A percentile compares a stretch with the other conserved stretches of the same genome.
phyloP scores from a whole-genome alignment of 2,329 filamentous ascomycete species.

The Alternaria arborescens region DNA sequence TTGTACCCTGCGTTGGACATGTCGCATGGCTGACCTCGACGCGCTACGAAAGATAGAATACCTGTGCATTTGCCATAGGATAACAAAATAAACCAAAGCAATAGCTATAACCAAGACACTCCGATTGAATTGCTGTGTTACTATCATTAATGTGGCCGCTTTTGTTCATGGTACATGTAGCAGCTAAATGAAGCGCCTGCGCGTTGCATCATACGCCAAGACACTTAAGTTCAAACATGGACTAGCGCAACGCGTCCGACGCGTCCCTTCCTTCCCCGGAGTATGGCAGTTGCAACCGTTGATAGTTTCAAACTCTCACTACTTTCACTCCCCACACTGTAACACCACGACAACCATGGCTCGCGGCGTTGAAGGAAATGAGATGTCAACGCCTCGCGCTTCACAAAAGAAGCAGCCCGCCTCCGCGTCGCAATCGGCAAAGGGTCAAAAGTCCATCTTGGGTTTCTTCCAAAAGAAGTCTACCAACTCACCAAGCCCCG shows the following conservation, averaged over 20 bases:
- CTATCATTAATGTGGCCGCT: neutral
- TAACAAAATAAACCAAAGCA: slow-evolving; percentile 2
- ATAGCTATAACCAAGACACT: neutral
- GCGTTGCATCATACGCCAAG: slow-evolving; percentile 10
- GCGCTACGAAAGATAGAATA: neutral
- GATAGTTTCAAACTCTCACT: neutral
- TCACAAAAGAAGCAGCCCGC: slow-evolving; percentile 58
- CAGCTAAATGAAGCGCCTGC: neutral
- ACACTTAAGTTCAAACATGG: slow-evolving; percentile 1
- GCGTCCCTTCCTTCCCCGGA: slow-evolving; percentile 11
- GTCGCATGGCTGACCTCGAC: neutral
- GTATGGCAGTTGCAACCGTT: neutral
- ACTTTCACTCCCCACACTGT: neutral
- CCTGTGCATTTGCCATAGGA: neutral
- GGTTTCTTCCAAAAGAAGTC: slow-evolving; percentile 78
- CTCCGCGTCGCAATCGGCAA: slow-evolving; percentile 58
- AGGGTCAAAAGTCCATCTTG: slow-evolving; percentile 75
- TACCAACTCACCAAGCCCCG: slow-evolving; percentile 57
- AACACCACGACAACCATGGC: slow-evolving; percentile 45
- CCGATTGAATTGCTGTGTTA: neutral
- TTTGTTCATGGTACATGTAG: neutral
- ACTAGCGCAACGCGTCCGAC: slow-evolving; percentile 19
- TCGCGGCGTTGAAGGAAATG: slow-evolving; percentile 58
- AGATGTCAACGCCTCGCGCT: slow-evolving; percentile 55
- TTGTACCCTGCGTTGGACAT: neutral